Evolutionary conservation across 2,329 filamentous ascomycete species (phyloP).

Genomic region (Pyrenochaeta sp.): DNA sequence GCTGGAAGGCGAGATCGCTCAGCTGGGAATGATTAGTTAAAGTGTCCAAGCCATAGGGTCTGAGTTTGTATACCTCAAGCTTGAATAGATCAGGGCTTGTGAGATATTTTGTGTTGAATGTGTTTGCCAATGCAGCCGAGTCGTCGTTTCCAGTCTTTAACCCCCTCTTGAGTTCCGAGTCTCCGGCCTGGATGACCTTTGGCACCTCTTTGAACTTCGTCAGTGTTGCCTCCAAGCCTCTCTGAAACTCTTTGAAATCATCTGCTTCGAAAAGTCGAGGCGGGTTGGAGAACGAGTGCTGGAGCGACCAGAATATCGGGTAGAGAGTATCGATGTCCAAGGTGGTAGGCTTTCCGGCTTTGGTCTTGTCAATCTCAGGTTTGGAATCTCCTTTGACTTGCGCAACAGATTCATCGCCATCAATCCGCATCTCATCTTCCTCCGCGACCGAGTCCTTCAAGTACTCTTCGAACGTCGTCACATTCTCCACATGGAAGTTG

Average conservation of each 20-base stretch:
- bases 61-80: conserved; percentile 71
- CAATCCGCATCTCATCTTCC: conserved; percentile 71
- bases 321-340: conserved; percentile 78
- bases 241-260: conserved; percentile 72
- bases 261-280: conserved; percentile 77
- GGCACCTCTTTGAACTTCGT: conserved; percentile 77
- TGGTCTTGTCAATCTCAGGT: conserved; percentile 54
- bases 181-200: conserved; percentile 71
- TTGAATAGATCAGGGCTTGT: conserved; percentile 98
- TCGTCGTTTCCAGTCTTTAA: conserved; percentile 67
- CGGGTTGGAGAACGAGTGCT: conserved; percentile 90
- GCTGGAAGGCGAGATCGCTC: conserved; percentile 90
- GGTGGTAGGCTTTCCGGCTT: conserved; percentile 55
- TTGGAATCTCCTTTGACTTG: conserved; percentile 45
- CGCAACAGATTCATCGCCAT: conserved; percentile 52
- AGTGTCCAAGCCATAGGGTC: conserved; percentile 22
- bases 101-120: conserved; percentile 96
- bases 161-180: conserved; percentile 67
- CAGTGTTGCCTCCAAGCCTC: conserved; percentile 68
- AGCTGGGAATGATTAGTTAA: conserved; percentile 63
- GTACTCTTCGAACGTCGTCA: conserved; percentile 79
- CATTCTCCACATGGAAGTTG: conserved; percentile 95
- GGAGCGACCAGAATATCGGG: conserved; percentile 91
- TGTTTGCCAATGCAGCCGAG: conserved; percentile 70
- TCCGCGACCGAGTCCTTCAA: conserved; percentile 46